These are phyloP conservation scores for Peltaster fructicola DNA, from an alignment of 2,329 filamentous ascomycete genomes.

Conservation along the genomic window DNA sequence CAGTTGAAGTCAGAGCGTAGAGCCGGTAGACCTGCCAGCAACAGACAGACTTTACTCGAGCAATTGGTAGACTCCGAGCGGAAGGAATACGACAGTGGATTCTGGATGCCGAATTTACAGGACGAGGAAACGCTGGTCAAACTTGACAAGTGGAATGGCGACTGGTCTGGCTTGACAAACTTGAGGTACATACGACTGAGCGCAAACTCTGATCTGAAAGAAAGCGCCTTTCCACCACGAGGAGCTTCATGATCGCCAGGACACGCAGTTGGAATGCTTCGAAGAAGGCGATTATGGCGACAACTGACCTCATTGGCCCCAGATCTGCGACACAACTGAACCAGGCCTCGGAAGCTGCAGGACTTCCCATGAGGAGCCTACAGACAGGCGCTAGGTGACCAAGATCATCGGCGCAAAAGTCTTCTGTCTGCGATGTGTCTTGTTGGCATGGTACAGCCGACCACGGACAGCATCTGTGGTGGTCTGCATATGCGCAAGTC, in stretches of 20 bases:
- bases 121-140: slow-evolving; percentile 45
- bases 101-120: slow-evolving; percentile 69
- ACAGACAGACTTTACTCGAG: slow-evolving; percentile 59
- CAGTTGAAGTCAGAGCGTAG: slow-evolving; percentile 51
- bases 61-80: slow-evolving; percentile 52
- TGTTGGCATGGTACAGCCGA: too few relatives aligned
- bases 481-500: too few relatives aligned
- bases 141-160: slow-evolving; percentile 60
- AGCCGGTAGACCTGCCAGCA: slow-evolving; percentile 60
- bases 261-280: not conserved
- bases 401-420: too few relatives aligned
- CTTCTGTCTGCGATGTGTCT: too few relatives aligned
- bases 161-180: slow-evolving; percentile 63
- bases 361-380: not conserved
- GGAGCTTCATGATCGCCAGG: slow-evolving; percentile 17
- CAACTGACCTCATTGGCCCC: not conserved
- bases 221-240: slow-evolving; percentile 62
- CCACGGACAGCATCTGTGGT: too few relatives aligned
- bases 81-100: slow-evolving; percentile 68
- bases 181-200: slow-evolving; percentile 62
- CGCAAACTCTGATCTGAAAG: slow-evolving; percentile 43
- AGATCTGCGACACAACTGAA: not conserved
- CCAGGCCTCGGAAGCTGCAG: not conserved
- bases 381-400: too few relatives aligned
- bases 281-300: not conserved